Evolutionary conservation across 2,329 filamentous ascomycete genomes (phyloP), one percentile per base, ranked within the genome.

Genomic region (Graphilbum sp.): DNA sequence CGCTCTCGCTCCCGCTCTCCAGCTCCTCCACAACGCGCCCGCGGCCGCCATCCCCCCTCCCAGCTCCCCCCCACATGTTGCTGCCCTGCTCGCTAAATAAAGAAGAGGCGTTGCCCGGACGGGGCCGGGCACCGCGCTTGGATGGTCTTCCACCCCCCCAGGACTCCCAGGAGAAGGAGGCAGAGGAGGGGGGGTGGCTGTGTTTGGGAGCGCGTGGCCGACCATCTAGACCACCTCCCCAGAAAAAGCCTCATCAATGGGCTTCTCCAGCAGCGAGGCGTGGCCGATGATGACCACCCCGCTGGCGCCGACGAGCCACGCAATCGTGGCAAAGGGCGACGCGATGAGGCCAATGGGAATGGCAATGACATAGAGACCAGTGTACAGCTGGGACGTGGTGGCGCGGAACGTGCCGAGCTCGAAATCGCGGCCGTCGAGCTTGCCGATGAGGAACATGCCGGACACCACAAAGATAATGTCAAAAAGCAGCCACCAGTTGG

Each of bases 151-250:
- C 88, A 88, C 83, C 30, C 30, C 30, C 4, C 30, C 27, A 29
- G 27, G 27, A 15, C 27, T 29, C 27, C 27, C 27, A 29, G 27
- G 27, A 29, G 23, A 25, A 25, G 27, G 27, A 29, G 27, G 27
- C 27, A 29, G 27, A 29, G 27, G 27, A 29, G 27, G 30, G 87
- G 75, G 69, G 79, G 83, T 87, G 86, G 86, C 80, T 78, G 71
- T 62, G 65, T 76, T 78, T 70, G 73, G 87, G 88, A 94, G 87
- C 80, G 90, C 81, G 90, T 90, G 88, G 88, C 85, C 88, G 90
- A 96, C 87, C 87, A 92, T 73, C 78, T 96, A 98, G 82, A 98
- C 90, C 87, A 90, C 88, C 88, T 98, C 90, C 87, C 92, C 90
- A 72, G 88, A 95, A 95, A 98, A 98, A 95, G 87, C 87, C 87